These are phyloP conservation scores for Lolium rigidum DNA, from an alignment of 176 grass and related monocot genomes.

Conservation along the genomic window DNA sequence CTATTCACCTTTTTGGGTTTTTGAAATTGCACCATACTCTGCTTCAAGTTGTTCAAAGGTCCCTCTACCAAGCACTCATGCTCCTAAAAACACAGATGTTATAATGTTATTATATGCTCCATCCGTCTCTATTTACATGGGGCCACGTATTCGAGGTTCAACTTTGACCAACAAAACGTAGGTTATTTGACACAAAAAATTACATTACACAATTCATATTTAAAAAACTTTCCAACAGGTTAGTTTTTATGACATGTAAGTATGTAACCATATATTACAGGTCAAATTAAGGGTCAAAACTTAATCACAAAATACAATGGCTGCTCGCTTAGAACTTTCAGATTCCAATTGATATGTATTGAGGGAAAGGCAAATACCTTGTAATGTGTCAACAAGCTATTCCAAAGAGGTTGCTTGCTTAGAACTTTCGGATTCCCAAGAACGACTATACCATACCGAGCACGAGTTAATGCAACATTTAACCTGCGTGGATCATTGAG, in stretches of 20 bases:
- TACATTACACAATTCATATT: not conserved
- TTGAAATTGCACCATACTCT: conserved; percentile 99
- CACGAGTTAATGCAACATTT: conserved; percentile 98
- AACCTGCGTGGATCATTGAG: conserved; percentile 99
- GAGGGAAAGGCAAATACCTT: conserved; percentile 67
- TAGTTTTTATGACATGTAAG: not conserved
- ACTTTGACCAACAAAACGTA: conserved; percentile 3
- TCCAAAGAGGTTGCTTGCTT: conserved; percentile 99
- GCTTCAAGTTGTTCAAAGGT: conserved; percentile 96
- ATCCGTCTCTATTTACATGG: not conserved
- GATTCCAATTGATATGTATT: not conserved
- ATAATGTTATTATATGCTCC: conserved; percentile 6
- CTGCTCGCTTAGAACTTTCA: not conserved
- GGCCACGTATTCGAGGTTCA: not conserved
- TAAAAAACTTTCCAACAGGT: not conserved
- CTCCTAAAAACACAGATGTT: conserved; percentile 59
- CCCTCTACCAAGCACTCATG: conserved; percentile 99
- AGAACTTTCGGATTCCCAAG: conserved; percentile 99
- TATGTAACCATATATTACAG: not conserved
- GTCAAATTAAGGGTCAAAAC: not conserved
- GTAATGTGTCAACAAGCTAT: conserved; percentile 99
- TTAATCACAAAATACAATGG: not conserved
- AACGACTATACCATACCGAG: conserved; percentile 96
- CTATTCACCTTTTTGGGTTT: conserved; percentile 93
- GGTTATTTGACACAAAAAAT: not conserved